Evolutionary conservation across 2,329 filamentous ascomycete genomes (phyloP).

Genomic region (Sordariomycetes sp.): DNA sequence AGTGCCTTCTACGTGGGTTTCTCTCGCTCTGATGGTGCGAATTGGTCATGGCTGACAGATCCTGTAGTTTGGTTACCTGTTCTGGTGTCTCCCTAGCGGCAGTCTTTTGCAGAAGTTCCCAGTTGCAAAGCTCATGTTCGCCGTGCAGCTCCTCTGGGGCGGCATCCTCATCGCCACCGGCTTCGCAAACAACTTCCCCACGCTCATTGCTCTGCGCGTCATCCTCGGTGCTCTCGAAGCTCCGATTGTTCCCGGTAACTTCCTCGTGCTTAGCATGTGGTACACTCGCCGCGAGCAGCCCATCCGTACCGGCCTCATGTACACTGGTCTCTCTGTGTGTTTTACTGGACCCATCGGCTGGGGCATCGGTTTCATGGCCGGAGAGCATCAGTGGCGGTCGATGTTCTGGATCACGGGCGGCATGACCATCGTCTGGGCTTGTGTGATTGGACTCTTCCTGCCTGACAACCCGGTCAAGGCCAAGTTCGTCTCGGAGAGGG

Average conservation of each 20-base stretch:
- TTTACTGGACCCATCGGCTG: constrained; percentile 12
- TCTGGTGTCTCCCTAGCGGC: constrained; percentile 21
- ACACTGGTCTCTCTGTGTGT: constrained; percentile 11
- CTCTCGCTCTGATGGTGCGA: too few species aligned
- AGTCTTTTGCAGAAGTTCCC: constrained; percentile 22
- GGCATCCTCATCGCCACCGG: constrained; percentile 16
- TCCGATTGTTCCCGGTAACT: constrained; percentile 12
- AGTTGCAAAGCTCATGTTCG: constrained; percentile 20
- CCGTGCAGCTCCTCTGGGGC: constrained; percentile 16
- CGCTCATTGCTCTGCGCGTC: constrained; percentile 15
- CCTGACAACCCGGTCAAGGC: constrained; percentile 43
- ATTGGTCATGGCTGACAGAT: not conserved
- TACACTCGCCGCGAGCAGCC: constrained; percentile 18
- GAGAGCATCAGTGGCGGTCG: constrained; percentile 8
- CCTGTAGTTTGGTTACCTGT: constrained; percentile 20
- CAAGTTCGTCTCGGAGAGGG: constrained; percentile 32
- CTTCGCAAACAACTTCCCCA: constrained; percentile 15
- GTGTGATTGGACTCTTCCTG: constrained; percentile 42
- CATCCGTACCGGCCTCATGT: constrained; percentile 33
- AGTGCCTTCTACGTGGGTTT: constrained; percentile 15
- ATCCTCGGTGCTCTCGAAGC: constrained; percentile 20
- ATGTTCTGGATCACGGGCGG: constrained; percentile 13
- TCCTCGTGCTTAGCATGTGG: constrained; percentile 14
- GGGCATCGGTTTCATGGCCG: constrained; percentile 9
- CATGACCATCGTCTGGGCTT: constrained; percentile 34